Conservation (phyloP, 2,329 filamentous ascomycete genomes). For the Ophiostoma triangulosporum region DNA sequence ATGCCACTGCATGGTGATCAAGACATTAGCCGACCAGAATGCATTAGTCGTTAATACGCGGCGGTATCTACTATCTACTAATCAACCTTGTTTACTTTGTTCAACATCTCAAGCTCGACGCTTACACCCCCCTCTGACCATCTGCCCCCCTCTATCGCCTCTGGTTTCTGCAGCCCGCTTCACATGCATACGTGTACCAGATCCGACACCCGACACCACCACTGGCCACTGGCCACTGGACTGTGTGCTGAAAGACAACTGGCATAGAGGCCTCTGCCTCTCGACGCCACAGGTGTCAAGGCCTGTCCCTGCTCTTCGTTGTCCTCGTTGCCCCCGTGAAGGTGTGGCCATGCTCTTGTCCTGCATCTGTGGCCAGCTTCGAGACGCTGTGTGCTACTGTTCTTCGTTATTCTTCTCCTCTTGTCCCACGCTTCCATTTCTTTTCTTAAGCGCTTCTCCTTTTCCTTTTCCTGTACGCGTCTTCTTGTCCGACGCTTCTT, state of each 20-base stretch:
- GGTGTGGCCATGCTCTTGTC: neutral
- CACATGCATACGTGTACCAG: neutral
- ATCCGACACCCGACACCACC: neutral
- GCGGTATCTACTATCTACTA: no score
- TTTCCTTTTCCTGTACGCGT: neutral
- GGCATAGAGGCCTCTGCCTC: neutral
- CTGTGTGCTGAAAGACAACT: neutral
- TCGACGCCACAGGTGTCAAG: neutral
- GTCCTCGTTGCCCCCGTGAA: neutral
- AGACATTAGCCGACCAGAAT: neutral
- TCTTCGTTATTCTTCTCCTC: neutral
- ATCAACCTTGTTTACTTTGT: neutral
- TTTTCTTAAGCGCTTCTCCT: neutral
- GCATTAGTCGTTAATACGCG: no score
- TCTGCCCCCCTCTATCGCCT: neutral
- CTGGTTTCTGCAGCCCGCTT: neutral
- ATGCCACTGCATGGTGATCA: neutral
- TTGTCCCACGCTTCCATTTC: neutral
- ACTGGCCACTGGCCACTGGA: neutral
- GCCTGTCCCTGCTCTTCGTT: neutral
- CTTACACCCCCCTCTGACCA: neutral
- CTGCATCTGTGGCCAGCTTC: constrained; percentile 1
- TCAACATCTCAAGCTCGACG: neutral
- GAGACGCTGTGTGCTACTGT: neutral
- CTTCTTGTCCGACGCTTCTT: neutral